phyloP scores from a whole-genome alignment of 2,329 filamentous ascomycete species.

The Sarocladium brachiariae region DNA sequence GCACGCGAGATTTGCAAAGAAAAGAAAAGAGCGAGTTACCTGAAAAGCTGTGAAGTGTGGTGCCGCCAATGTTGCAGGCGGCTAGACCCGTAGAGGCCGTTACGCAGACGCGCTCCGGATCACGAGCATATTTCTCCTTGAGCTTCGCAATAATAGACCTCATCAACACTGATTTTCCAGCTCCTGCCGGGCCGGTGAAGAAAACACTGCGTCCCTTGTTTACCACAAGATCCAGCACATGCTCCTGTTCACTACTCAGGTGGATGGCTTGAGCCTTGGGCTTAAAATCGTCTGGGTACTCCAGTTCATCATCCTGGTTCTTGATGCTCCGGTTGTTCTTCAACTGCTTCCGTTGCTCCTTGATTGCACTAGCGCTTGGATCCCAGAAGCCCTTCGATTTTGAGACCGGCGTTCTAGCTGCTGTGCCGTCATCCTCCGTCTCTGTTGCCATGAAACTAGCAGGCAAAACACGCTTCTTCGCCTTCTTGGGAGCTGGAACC shows the following conservation, averaged over 20 bases:
- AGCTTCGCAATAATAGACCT: slow-evolving; percentile 80
- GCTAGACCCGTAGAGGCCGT: slow-evolving; percentile 94
- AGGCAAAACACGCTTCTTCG: slow-evolving; percentile 61
- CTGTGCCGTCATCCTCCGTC: slow-evolving; percentile 7
- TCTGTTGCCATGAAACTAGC: slow-evolving; percentile 29
- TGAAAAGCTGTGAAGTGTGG: slow-evolving; percentile 91
- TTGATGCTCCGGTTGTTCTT: slow-evolving; percentile 43
- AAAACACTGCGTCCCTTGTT: slow-evolving; percentile 83
- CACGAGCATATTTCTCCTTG: slow-evolving; percentile 65
- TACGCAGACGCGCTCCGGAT: slow-evolving; percentile 81
- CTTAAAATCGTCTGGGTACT: slow-evolving; percentile 32
- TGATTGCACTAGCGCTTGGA: slow-evolving; percentile 64
- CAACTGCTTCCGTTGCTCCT: slow-evolving; percentile 70
- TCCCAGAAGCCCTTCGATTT: slow-evolving; percentile 55
- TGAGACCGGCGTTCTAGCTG: slow-evolving; percentile 23
- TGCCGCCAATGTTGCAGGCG: slow-evolving; percentile 92
- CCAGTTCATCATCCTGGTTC: slow-evolving; percentile 24
- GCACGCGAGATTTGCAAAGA: not conserved
- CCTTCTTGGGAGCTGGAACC: slow-evolving; percentile 23
- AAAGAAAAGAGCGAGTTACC: too few relatives aligned
- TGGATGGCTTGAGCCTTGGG: slow-evolving; percentile 49
- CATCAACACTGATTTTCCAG: slow-evolving; percentile 94
- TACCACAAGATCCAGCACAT: slow-evolving; percentile 76
- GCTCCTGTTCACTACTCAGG: slow-evolving; percentile 78
- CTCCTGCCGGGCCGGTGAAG: slow-evolving; percentile 94